Evolutionary conservation across 306 rosid genomes (phyloP).

Genomic region (Pterocarpus macrocarpus): DNA sequence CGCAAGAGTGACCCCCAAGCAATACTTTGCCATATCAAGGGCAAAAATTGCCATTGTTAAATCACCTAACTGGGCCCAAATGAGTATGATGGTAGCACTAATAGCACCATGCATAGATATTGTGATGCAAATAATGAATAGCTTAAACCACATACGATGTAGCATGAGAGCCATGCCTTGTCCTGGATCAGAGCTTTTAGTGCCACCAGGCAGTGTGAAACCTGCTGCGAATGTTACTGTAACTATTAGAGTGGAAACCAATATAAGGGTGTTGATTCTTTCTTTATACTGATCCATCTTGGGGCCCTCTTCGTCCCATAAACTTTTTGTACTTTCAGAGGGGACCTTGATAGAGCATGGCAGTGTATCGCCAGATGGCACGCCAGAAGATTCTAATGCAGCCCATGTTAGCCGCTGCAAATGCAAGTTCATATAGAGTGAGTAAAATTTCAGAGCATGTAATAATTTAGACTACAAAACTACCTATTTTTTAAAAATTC

Average conservation of each 20-base stretch:
- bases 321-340: no score
- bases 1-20: slow-evolving; percentile 38
- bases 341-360: not conserved
- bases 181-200: slow-evolving; percentile 4
- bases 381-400: slow-evolving; percentile 10
- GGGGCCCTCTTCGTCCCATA: no score
- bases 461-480: no score
- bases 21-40: not conserved
- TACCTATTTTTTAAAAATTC: no score
- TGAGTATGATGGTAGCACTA: slow-evolving; percentile 21
- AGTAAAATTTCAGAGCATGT: no score
- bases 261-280: slow-evolving; percentile 33
- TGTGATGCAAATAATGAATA: slow-evolving; percentile 23
- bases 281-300: not conserved
- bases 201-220: slow-evolving; percentile 40
- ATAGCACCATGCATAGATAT: slow-evolving; percentile 48
- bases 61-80: slow-evolving; percentile 40
- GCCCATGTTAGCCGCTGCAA: slow-evolving; percentile 16
- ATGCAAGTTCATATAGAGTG: not conserved
- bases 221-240: slow-evolving; percentile 36
- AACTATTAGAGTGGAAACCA: no score
- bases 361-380: not conserved
- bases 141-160: not conserved
- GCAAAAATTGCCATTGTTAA: not conserved
- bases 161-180: no score